Evolutionary conservation across 2,329 filamentous ascomycete genomes (phyloP).

Genomic region (Penicillium occitanis): DNA sequence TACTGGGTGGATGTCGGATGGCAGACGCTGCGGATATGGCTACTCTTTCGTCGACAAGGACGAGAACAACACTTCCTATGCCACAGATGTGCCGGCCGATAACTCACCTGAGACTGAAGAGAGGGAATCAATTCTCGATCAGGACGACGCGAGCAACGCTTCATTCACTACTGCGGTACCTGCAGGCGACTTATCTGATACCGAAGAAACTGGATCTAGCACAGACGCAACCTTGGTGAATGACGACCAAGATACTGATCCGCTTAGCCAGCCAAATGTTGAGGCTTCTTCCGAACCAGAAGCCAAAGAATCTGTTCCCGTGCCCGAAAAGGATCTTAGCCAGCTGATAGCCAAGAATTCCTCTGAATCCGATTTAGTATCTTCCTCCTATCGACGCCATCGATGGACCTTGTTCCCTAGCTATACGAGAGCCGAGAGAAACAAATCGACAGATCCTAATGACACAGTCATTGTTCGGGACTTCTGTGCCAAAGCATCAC

Average conservation of each 20-base stretch:
- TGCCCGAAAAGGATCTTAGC: not conserved
- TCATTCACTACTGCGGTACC: not conserved
- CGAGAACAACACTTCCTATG: conserved; percentile 19
- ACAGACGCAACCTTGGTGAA: not conserved
- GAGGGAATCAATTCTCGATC: not conserved
- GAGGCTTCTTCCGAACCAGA: not conserved
- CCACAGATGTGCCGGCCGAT: not conserved
- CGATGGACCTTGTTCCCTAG: conserved; percentile 28
- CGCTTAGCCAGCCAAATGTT: not conserved
- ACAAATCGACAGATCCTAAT: conserved; percentile 20
- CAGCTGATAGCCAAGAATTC: not conserved
- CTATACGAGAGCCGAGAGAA: conserved; percentile 23
- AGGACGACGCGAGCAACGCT: conserved; percentile 22
- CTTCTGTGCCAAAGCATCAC: conserved; percentile 23
- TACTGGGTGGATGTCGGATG: conserved; percentile 45
- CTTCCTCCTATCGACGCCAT: conserved; percentile 1
- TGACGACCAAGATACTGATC: not conserved
- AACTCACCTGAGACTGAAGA: not conserved
- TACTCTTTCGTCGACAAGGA: conserved; percentile 36
- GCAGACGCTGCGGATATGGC: conserved; percentile 42
- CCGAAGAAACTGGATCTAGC: not conserved
- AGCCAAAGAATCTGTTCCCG: not conserved
- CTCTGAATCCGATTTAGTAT: not conserved
- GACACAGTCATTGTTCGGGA: conserved; percentile 27
- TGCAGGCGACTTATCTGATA: not conserved